Evolutionary conservation across 1,284 basidiomycete genomes (phyloP), one percentile per base, ranked within the genome.

Genomic region (Tylopilus sp.): DNA sequence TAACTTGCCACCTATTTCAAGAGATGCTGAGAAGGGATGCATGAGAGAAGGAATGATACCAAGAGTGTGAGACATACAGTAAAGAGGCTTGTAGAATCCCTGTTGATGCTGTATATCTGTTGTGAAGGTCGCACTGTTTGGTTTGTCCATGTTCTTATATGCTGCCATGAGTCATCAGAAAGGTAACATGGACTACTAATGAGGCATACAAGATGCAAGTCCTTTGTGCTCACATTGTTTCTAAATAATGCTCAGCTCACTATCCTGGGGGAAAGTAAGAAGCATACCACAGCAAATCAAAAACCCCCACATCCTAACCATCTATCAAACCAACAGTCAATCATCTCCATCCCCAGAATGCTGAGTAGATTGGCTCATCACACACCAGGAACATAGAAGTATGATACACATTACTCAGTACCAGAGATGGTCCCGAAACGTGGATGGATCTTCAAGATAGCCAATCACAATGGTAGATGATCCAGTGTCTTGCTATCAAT

Each of bases 261-360:
- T 91, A 65, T 95, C 95, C 67, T 84, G 83, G 0, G 97, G 97
- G 29, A 97, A 82, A 71, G 94, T 90, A 29, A 99, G 90, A 53
- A 99, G 82, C 0, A 95, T 96, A 22, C 96, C 96, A 75, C 97
- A 99, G 66, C 91, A 99, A 56, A 99, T 85, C 33, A 99, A 85
- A 8, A 96, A 96, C 61, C 97, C 96, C 29, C 29, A 29, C 6
- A 29, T n/a, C n/a, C n/a, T 90, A 70, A 41, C 57, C 53, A 54
- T 60, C 26, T 26, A 53, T 72, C 54, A 72, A 18, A 44, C 22
- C 18, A 19, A 16, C 22, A 8, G 26, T 63, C 49, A 41, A 67
- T 39, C 32, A 38, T 53, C 53, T 29, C 57, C 38, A 9, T 24
- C 22, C 10, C 13, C 47, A n/a, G 9, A 9, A 47, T 6, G 32